Base-by-base conservation (phyloP, 139 green algal species). In the Picochlorum sp. region DNA sequence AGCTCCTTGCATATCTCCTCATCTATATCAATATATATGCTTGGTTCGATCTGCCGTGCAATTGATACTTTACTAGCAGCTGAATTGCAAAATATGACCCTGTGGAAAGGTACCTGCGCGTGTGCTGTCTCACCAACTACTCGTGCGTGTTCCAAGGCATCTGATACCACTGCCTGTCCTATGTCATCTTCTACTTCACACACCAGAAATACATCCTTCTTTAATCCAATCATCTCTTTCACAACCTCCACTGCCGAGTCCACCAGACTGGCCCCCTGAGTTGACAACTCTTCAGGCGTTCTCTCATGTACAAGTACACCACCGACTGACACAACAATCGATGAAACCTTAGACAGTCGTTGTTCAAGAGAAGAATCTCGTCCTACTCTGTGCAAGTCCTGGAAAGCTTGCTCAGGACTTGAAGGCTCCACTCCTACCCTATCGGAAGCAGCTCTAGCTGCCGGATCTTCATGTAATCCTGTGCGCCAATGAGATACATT, bases 41-140 rank as follows among this genome's bases (percentile, higher is more conserved):
- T 75, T 8, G 88, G 85, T 67, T 94, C 87, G 20, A 95, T 63
- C 70, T 94, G 86, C 15, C 86, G 59, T 45, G 92, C 86, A 18
- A 92, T 76, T 11, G 84, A 86, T 13, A 83, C 73, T 72, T 92
- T 94, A 65, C 87, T 86, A 1, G 83, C 76, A 38, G 81, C 37
- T 8, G 82, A 94, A 31, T 67, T 75, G 73, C 87, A 94, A 67
- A 90, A 90, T 47, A 95, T 64, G 65, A 89, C 23, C 34, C 70
- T 64, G 49, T 78, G 71, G 4, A 52, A 49, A 20, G 59, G 60
- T 13, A 78, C 16, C 45, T 67, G 66, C 34, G 8, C 8, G 2
- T 65, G 63, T 7, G 13, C 10, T 3, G 4, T n/a, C 13, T 13
- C 14, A 26, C 71, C 71, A 20, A 67, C 20, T 10, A 78, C 0